Conservation (phyloP, 2,329 filamentous ascomycete genomes). For the Madurella mycetomatis region DNA sequence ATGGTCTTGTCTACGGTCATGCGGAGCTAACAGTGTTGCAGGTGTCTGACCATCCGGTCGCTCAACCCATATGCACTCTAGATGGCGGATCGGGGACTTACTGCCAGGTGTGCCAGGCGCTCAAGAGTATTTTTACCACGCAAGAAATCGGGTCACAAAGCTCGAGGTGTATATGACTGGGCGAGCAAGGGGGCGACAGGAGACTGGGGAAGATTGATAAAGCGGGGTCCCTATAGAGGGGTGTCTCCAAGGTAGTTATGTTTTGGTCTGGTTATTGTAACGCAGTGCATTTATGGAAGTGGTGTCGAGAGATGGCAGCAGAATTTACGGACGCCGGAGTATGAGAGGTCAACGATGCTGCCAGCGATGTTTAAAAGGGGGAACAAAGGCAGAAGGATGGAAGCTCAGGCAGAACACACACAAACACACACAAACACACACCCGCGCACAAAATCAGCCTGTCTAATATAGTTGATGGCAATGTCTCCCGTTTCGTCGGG, state of each 20-base stretch:
- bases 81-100: neutral
- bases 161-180: neutral
- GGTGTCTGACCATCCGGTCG: conserved; percentile 78
- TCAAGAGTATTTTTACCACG: neutral
- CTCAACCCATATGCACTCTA: conserved; percentile 71
- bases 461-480: conserved; percentile 13
- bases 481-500: neutral
- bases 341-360: neutral
- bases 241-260: conserved; percentile 8
- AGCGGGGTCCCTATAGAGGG: conserved; percentile 6
- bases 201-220: conserved; percentile 15
- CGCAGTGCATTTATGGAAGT: conserved; percentile 10
- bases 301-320: neutral
- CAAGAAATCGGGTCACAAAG: neutral
- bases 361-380: neutral
- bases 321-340: conserved; percentile 1
- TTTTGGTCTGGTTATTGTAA: conserved; percentile 7
- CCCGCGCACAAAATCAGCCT: too few relatives aligned
- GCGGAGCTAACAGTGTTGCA: conserved; percentile 41
- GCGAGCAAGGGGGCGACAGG: neutral
- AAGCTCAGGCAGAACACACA: conserved; percentile 9
- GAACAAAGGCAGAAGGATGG: neutral
- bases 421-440: too few relatives aligned
- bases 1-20: neutral
- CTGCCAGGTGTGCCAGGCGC: neutral